Evolutionary conservation across 345 rosid genomes (phyloP), one percentile per base, ranked within the genome.

Genomic region (Hirschfeldia incana): DNA sequence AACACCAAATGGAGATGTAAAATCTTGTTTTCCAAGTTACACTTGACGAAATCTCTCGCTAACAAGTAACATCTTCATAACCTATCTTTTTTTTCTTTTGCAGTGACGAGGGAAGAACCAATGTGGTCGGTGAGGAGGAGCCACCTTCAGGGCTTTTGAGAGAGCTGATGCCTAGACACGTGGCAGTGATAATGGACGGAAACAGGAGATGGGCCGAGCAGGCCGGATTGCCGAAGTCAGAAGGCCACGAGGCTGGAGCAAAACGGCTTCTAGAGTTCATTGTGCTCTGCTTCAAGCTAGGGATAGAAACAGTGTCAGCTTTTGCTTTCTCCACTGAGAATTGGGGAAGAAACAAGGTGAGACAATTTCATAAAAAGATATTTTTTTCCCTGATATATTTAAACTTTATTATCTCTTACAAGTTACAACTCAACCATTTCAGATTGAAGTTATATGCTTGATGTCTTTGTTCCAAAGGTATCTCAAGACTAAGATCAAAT

Each of bases 141-240:
- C 36, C 65, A 59, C 90, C 62, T 44, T 63, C 0, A 73, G 69
- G 62, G 33, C 77, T 72, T 58, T 34, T 3, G 3, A 59, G 78
- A 34, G 88, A 90, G 62, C 58, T 76, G 64, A 79, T 92, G 87
- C 96, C 94, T 16, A 83, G 76, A 70, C 95, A 92, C 76, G 95
- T 92, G 76, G 94, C 97, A 57, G 85, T 89, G 46, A 89, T 92
- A 53, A 87, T 92, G 95, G 97, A 88, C 30, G 97, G 97, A 6
- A 92, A 88, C 75, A 90, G 79, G 28, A 74, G 92, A 76, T 92
- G 92, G 92, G 92, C 94, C 2, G 79, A 82, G 36, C 84, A 76
- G 67, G 83, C 82, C 15, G 95, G 93, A 16, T n/a, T 85, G 67
- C 67, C 69, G 42, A 51, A 88, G 33, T 63, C 80, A 8, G 83